These are phyloP conservation scores for Fusarium annulatum DNA, from an alignment of 2,329 filamentous ascomycete genomes.

Conservation along the genomic window DNA sequence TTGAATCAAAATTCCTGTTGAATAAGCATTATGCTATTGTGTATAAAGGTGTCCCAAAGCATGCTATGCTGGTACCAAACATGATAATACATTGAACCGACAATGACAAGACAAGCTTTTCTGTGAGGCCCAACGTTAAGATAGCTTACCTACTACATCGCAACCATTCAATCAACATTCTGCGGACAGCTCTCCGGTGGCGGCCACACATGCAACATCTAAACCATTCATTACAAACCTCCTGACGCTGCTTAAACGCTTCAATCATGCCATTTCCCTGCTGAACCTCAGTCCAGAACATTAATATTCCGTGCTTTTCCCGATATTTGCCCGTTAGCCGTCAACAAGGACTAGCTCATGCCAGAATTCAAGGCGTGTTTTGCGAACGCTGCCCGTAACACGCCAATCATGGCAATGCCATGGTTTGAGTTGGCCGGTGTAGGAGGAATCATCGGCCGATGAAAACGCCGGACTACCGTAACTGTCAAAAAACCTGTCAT, in stretches of 20 bases:
- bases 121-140: neutral
- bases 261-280: neutral
- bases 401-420: neutral
- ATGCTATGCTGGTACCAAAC: neutral
- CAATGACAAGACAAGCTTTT: accelerated
- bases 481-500: neutral
- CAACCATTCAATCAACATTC: no score
- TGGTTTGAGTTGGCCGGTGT: neutral
- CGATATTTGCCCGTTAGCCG: neutral
- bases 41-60: neutral
- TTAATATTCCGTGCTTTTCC: neutral
- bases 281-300: neutral
- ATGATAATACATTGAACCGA: neutral
- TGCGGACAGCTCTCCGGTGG: neutral
- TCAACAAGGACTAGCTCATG: neutral
- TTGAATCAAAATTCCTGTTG: no score
- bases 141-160: neutral
- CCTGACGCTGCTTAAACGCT: neutral
- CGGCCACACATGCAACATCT: neutral
- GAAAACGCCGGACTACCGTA: neutral
- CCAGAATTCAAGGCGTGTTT: neutral
- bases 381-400: neutral
- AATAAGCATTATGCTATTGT: neutral
- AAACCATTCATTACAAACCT: neutral
- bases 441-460: neutral